Percentiles rank a stretch among this genome's conserved stretches.
phyloP scores from a whole-genome alignment of 805 yeast species.

The Ogataea dorogensis region DNA sequence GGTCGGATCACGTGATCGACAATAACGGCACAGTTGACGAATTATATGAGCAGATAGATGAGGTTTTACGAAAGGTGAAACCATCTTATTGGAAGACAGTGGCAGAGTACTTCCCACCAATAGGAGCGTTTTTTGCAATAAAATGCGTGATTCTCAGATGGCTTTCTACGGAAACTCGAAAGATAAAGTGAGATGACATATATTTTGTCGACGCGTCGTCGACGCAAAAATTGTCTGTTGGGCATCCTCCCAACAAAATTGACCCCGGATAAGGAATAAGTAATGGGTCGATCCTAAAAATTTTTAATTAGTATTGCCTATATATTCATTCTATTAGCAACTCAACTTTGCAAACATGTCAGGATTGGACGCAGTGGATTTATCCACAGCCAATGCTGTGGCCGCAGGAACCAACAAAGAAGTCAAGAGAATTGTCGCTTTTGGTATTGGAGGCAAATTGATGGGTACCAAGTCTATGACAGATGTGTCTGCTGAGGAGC shows the following conservation, averaged over 20 bases:
- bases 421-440: slow-evolving; percentile 71
- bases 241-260: slow-evolving; percentile 17
- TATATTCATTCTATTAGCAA: slow-evolving; percentile 4
- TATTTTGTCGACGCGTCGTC: slow-evolving; percentile 3
- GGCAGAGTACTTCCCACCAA: slow-evolving; percentile 19
- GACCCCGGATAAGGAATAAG: slow-evolving; percentile 4
- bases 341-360: slow-evolving; percentile 14
- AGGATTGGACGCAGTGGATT: slow-evolving; percentile 46
- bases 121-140: slow-evolving; percentile 17
- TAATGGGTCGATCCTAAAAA: slow-evolving; percentile 9
- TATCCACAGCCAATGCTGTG: slow-evolving; percentile 68
- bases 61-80: slow-evolving; percentile 34
- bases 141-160: slow-evolving; percentile 1
- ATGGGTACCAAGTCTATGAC: slow-evolving; percentile 82
- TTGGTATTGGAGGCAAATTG: slow-evolving; percentile 68
- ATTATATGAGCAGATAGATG: slow-evolving; percentile 44
- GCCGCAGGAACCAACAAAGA: slow-evolving; percentile 81
- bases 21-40: slow-evolving; percentile 52
- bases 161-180: slow-evolving; percentile 1
- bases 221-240: slow-evolving; percentile 9
- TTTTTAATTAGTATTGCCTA: slow-evolving; percentile 6
- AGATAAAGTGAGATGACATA: neutral
- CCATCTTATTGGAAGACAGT: slow-evolving; percentile 34
- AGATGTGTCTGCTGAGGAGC: slow-evolving; percentile 61
- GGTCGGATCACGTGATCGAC: slow-evolving; percentile 66